phyloP scores from a whole-genome alignment of 2,329 filamentous ascomycete species.

The Lasiodiplodia hormozganensis region DNA sequence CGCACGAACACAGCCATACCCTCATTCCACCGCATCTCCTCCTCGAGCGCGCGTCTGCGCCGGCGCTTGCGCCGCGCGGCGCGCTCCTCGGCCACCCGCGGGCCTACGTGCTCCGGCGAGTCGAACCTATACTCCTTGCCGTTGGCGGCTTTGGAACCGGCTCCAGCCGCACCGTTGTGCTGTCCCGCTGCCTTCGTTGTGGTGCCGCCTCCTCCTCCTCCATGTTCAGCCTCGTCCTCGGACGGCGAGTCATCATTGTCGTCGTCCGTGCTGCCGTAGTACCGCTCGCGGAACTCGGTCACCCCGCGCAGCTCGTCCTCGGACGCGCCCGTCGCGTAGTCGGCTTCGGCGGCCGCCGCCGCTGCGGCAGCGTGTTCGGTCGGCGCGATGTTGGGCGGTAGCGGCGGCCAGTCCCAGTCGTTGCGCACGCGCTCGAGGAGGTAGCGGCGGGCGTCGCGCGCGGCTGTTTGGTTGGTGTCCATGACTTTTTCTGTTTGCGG shows the following conservation, averaged over 20 bases:
- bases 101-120: conserved; percentile 52
- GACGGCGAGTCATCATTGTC: conserved; percentile 38
- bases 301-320: conserved; percentile 43
- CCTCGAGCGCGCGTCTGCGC: conserved; percentile 45
- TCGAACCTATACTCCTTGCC: conserved; percentile 50
- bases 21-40: conserved; percentile 71
- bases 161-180: conserved; percentile 20
- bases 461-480: conserved; percentile 47
- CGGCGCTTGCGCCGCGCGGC: conserved; percentile 43
- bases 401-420: conserved; percentile 54
- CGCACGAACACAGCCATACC: conserved; percentile 81
- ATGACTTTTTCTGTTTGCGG: background rate
- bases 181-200: conserved; percentile 2
- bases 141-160: background rate
- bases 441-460: conserved; percentile 50
- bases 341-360: conserved; percentile 37
- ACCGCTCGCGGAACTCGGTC: conserved; percentile 51
- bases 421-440: conserved; percentile 51
- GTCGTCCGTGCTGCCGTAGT: conserved; percentile 45
- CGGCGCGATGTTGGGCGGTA: conserved; percentile 1
- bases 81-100: conserved; percentile 37
- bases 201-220: background rate
- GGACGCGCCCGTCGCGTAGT: conserved; percentile 35
- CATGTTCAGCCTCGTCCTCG: conserved; percentile 31
- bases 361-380: conserved; percentile 22